Evolutionary conservation across 1,139 yeast genomes (phyloP), one percentile per base, ranked within the genome.

Genomic region (Meyerozyma athensensis): DNA sequence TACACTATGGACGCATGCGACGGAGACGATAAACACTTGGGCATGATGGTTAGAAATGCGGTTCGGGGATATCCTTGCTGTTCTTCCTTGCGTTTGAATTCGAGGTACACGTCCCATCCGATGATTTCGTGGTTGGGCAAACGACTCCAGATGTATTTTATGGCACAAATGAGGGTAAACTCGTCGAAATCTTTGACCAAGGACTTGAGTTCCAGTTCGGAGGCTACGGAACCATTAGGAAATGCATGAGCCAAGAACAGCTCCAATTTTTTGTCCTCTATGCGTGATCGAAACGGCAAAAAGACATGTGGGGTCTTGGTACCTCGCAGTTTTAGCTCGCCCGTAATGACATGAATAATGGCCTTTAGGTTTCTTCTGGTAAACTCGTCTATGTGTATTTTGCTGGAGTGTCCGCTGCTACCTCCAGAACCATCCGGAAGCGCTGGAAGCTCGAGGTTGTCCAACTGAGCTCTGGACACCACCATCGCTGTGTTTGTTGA

Each of bases 1-100:
- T 85, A 86, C 5, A 86, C 92, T 7, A 89, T 86, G 2, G 92
- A 83, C 0, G 95, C 95, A 63, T 87, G 96, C 7, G 90, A 82
- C 3, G 92, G 86, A 0, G 95, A 82, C 7, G 84, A 76, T 21
- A 86, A 65, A 58, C 95, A 85, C 44, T 79, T 79, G 5, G 96
- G 96, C 86, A 87, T 83, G 38, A 83, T 76, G 36, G 81, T 81
- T 38, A 86, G 63, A 53, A 87, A 87, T 0, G 95, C 86, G 50
- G 75, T 71, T 49, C 74, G 70, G n/a, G 92, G 86, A 51, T 71
- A 76, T 26, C 79, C 72, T 16, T 77, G 77, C 39, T 78, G 81
- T 37, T 70, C 71, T 55, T 87, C 96, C 41, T 76, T 65, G 22
- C 74, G 66, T 49, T 73, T 79, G 57, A 82, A 89, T 44, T 81